Evolutionary conservation across 75 land plant genomes (phyloP), one percentile per base, ranked within the genome.

Genomic region (Picea glauca): DNA sequence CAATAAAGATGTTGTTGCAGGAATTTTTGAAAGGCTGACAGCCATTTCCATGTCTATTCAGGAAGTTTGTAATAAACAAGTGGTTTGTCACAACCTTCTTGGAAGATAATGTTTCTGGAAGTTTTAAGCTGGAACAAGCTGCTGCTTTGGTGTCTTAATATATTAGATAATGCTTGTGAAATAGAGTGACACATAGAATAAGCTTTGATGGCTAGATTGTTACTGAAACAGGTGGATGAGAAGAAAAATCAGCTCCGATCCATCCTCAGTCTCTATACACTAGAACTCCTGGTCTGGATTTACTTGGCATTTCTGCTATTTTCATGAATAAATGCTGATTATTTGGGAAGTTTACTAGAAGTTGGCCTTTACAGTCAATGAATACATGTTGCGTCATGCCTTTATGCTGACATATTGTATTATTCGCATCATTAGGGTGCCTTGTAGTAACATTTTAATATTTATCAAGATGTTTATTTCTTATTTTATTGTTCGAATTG

Each of bases 261-360:
- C 66, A 35, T 89, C 65, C 93, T 93, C 62, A 88, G 90, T 74
- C 65, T 89, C 8, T 91, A 81, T 81, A 33, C 84, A 60, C 72
- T 93, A 77, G 89, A 93, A 75, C 81, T 77, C 76, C 67, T 89
- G 90, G 95, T 93, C 56, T 54, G 74, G 20, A 38, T 13, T 81
- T 65, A 50, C 26, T 76, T 31, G 5, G 33, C 38, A 50, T 20
- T 83, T 43, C 38, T 12, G n/a, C 74, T 15, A 13, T 59, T 65
- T 40, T 68, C 58, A 57, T 40, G 13, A 7, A 11, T 61, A 57
- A 60, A n/a, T 56, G 12, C 30, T 73, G 11, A 20, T 77, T 23
- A 60, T 74, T n/a, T 60, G 18, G 74, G 60, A n/a, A 61, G 46
- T 43, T 43, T 58, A 20, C 13, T 13, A 67, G 58, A 13, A 57